Evolutionary conservation across 2,329 filamentous ascomycete species (phyloP).

Genomic region (Salinomyces thailandicus): DNA sequence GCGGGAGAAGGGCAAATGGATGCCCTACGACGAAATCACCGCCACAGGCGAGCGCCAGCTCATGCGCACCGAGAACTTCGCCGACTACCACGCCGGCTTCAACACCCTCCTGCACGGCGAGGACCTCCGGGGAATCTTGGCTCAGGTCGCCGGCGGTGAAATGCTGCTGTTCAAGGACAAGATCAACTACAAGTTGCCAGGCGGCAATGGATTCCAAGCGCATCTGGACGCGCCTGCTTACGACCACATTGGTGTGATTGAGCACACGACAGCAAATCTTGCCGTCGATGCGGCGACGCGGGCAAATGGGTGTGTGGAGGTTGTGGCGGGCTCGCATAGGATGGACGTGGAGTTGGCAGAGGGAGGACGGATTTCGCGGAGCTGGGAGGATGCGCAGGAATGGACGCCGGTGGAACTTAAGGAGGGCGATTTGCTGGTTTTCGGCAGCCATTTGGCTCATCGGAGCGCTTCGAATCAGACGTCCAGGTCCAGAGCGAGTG

Average conservation of each 20-base stretch:
- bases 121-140: conserved; percentile 22
- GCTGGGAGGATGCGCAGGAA: no score
- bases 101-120: conserved; percentile 28
- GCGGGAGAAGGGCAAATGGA: conserved; percentile 16
- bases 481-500: no score
- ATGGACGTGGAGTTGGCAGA: no score
- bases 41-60: conserved; percentile 14
- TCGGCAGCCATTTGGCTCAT: no score
- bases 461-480: no score
- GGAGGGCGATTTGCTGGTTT: no score
- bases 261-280: conserved; percentile 32
- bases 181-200: conserved; percentile 34
- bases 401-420: no score
- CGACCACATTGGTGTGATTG: conserved; percentile 32
- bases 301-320: conserved; percentile 31
- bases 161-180: conserved; percentile 37
- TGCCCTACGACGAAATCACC: conserved; percentile 21
- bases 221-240: conserved; percentile 35
- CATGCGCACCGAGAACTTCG: conserved; percentile 21
- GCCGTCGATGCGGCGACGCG: conserved; percentile 30
- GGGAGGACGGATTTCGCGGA: no score
- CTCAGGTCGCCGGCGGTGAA: conserved; percentile 27
- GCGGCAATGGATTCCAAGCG: conserved; percentile 32
- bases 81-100: conserved; percentile 22
- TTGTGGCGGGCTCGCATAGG: conserved; percentile 18